Evolutionary conservation across 441 rosid genomes (phyloP), one percentile per base, ranked within the genome.

Genomic region (Adansonia grandidieri): DNA sequence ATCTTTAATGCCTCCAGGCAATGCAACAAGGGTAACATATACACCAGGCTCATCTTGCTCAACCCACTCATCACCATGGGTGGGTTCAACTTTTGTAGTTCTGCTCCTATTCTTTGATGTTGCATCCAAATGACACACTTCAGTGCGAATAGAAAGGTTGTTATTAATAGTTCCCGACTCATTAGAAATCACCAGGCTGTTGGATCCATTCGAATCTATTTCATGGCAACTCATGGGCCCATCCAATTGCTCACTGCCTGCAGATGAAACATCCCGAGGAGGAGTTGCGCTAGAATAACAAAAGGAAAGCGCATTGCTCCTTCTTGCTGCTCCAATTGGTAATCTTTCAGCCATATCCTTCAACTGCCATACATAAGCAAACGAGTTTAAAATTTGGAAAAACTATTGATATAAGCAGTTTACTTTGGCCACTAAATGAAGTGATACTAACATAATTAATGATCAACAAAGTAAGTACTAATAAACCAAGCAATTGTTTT

Each of bases 31-130:
- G 70, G 91, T 87, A 37, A 89, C 83, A 61, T 87, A 89, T 17
- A 89, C 91, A 51, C 91, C 90, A 0, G 90, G 85, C 84, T 89
- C 90, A 79, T 87, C 91, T 83, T 89, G 91, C 78, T 87, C 90
- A 66, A 89, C 90, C 90, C 91, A 87, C 79, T 89, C 90, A 53
- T 78, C 81, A 6, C 84, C 91, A 60, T 81, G 69, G 24, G 77
- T 64, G 48, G 84, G 81, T 76, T 88, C 91, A 28, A 69, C 77
- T 85, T 86, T 86, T 20, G 81, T 78, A 50, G 73, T 73, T 80
- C 79, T 82, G 78, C 19, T 82, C 72, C 81, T 80, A 56, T 78
- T 85, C 56, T 72, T 85, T 45, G 75, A 73, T 44, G 85, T 70
- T 71, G 82, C 85, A 69, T 88, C 91, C 20, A 64, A 68, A 81